Evolutionary conservation across 2,329 filamentous ascomycete genomes (phyloP).

Genomic region (Paecilomyces sp.): DNA sequence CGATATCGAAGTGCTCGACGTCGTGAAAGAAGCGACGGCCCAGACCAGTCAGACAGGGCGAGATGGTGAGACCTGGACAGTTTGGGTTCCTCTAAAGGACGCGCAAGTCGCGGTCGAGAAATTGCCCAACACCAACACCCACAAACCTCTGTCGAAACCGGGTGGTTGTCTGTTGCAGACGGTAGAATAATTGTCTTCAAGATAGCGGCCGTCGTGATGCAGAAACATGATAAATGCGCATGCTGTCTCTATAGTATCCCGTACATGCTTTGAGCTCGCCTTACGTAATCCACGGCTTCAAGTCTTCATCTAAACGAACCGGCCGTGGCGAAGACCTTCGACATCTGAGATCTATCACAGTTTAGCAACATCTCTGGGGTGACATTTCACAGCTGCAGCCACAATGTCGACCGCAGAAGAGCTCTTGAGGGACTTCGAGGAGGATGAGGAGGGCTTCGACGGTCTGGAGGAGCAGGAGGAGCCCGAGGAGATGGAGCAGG

Average conservation of each 20-base stretch:
- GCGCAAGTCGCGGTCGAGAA: not conserved
- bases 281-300: not conserved
- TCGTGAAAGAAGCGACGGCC: no score
- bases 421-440: constrained; percentile 80
- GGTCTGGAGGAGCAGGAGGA: constrained; percentile 55
- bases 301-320: not conserved
- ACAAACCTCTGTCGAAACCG: not conserved
- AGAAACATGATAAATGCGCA: not conserved
- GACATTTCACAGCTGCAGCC: constrained; percentile 3
- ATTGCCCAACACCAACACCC: not conserved
- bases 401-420: constrained; percentile 89
- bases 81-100: not conserved
- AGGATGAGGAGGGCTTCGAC: constrained; percentile 66
- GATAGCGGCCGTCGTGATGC: not conserved
- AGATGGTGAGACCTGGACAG: no score
- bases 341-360: not conserved
- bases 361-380: not conserved
- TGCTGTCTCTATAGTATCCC: not conserved
- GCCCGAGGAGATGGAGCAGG: constrained; percentile 53
- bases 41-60: no score
- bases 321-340: not conserved
- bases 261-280: not conserved
- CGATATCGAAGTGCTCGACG: no score
- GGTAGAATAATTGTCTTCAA: not conserved
- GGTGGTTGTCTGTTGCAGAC: not conserved